Percentiles rank a stretch among this genome's conserved stretches.
Evolutionary conservation across 1,284 basidiomycete genomes (phyloP).

Genomic region (Rugosomyces carneus): DNA sequence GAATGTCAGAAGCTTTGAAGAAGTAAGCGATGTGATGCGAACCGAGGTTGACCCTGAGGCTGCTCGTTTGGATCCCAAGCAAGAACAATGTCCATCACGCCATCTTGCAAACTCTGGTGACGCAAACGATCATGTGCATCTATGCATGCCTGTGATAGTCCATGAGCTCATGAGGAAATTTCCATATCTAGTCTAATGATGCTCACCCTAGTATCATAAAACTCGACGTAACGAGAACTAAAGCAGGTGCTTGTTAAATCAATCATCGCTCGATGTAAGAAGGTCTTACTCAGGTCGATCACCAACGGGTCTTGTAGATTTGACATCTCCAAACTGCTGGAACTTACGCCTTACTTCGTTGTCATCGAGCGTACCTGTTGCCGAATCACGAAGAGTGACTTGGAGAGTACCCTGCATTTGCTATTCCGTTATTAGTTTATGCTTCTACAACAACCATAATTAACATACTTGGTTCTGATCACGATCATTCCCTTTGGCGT

Average conservation of each 20-base stretch:
- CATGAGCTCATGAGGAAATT: background rate
- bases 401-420: slow-evolving; percentile 79
- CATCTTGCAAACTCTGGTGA: slow-evolving; percentile 76
- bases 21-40: slow-evolving; percentile 19
- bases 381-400: slow-evolving; percentile 68
- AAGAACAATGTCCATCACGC: slow-evolving; percentile 81
- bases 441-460: background rate
- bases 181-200: background rate
- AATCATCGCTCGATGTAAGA: slow-evolving; percentile 3
- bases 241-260: background rate
- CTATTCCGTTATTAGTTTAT: slow-evolving; percentile 23
- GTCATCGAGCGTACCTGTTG: slow-evolving; percentile 70
- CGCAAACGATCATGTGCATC: slow-evolving; percentile 78
- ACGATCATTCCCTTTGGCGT: slow-evolving; percentile 64
- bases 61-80: slow-evolving; percentile 69
- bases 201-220: slow-evolving; percentile 78
- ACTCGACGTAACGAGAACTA: slow-evolving; percentile 84
- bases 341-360: slow-evolving; percentile 80
- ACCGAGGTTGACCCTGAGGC: slow-evolving; percentile 23
- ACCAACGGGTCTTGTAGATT: slow-evolving; percentile 61
- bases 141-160: slow-evolving; percentile 50
- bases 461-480: slow-evolving; percentile 81
- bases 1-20: background rate
- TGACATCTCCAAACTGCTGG: slow-evolving; percentile 86
- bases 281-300: slow-evolving; percentile 60